phyloP scores from a whole-genome alignment of 495 filamentous ascomycete species.

The Neurospora sp. region DNA sequence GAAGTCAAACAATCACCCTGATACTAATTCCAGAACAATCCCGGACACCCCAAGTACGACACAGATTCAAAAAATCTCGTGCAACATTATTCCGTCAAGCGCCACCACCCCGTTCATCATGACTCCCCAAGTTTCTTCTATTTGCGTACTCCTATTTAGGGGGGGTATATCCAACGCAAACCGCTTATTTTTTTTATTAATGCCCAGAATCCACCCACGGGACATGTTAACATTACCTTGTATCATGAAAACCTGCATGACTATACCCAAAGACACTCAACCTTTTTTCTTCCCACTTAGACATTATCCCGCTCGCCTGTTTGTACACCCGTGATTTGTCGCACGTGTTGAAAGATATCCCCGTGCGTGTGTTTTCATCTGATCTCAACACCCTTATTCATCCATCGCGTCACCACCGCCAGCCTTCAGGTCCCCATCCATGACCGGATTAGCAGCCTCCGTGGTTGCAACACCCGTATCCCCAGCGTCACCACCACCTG shows the following conservation, averaged over 20 bases:
- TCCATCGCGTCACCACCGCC: not conserved
- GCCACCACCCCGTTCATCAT: not conserved
- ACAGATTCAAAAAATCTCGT: not conserved
- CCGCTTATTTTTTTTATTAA: not conserved
- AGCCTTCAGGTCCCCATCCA: not conserved
- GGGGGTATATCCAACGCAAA: not conserved
- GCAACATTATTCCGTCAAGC: not conserved
- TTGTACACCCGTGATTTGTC: not conserved
- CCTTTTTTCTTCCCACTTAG: not conserved
- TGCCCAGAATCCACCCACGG: not conserved
- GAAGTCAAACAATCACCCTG: not conserved
- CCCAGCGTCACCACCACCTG: not conserved
- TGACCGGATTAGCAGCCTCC: not conserved
- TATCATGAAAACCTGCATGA: not conserved
- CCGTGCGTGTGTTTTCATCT: not conserved
- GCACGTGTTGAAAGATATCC: not conserved
- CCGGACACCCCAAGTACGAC: not conserved
- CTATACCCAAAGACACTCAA: not conserved
- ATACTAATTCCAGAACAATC: not conserved
- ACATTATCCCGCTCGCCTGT: not conserved
- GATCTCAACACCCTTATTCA: not conserved
- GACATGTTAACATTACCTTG: not conserved
- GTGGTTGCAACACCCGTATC: not conserved
- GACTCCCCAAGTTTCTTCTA: not conserved
- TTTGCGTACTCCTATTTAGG: not conserved